phyloP scores from a whole-genome alignment of 176 grass and related monocot genomes.

The Carex littledalei region DNA sequence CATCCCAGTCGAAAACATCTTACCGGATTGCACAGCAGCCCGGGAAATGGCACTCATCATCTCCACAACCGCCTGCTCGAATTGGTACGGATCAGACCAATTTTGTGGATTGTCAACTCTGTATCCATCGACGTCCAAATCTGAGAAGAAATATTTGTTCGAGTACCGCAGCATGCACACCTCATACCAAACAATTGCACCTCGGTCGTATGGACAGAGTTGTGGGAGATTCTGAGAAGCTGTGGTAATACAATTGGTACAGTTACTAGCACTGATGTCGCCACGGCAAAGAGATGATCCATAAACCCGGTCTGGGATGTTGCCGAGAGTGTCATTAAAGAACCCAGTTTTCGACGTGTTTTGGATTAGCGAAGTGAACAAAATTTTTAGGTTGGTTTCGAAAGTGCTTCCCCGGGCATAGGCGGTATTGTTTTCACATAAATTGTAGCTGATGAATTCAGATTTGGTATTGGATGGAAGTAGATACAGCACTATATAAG shows the following conservation, averaged over 20 bases:
- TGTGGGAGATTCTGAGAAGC: conserved; percentile 15
- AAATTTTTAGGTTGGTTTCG: conserved; percentile 26
- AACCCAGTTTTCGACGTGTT: conserved; percentile 17
- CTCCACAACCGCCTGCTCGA: background rate
- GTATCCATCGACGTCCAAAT: background rate
- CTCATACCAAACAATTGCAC: conserved; percentile 51
- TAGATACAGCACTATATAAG: background rate
- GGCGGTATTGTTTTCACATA: background rate
- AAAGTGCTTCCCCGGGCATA: conserved; percentile 28
- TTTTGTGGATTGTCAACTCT: background rate
- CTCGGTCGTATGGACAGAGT: conserved; percentile 18
- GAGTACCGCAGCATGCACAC: conserved; percentile 43
- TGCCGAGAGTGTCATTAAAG: background rate
- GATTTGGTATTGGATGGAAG: conserved; percentile 3
- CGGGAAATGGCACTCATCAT: background rate
- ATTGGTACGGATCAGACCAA: conserved; percentile 8
- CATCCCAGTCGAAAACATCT: conserved; percentile 1
- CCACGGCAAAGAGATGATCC: conserved; percentile 50
- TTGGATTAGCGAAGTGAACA: conserved; percentile 10
- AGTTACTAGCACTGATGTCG: conserved; percentile 28
- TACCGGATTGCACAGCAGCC: background rate
- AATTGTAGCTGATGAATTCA: background rate
- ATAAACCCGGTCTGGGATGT: conserved; percentile 26
- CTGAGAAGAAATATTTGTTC: conserved; percentile 19
- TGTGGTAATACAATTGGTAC: conserved; percentile 30